Base-by-base conservation (phyloP, 2,329 filamentous ascomycete genomes). In the Orbilia quercus region DNA sequence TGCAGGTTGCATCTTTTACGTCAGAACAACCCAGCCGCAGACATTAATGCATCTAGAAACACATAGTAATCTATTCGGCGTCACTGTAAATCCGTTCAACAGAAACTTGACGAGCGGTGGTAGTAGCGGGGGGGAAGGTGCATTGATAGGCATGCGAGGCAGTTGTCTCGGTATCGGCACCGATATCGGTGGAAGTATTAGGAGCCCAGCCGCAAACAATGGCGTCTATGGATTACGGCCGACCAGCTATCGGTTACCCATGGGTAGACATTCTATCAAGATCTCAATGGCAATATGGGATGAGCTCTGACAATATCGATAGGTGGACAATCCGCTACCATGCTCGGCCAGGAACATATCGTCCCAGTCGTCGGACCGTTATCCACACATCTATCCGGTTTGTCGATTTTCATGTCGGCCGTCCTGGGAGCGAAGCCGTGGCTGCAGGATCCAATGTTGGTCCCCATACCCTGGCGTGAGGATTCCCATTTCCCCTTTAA, bases 51-150 rank as follows among this genome's bases (percentile, higher is more conserved):
- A 85, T 74, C 77, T 85, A 7, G 85, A 86, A 76, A 85, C 83
- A 1, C 81, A 79, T 60, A 84, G 78, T 54, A 85, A 85, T 72
- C 75, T 86, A 18, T 85, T 83, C 65, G 80, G 80, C 1, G 80
- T 82, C 0, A 87, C 85, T 0, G 81, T 83, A 7, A 87, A 87
- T 75, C 85, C 85, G 0, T 82, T 82, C 77, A 86, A 87, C 76
- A 80, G 80, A 0, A 81, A 79, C 1, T 77, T 87, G 22, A 84
- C 84, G 0, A 77, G 81, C 16, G 86, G 86, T 4, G 86, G 85
- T 1, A 84, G 82, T 2, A 85, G 83, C 5, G 86, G 86, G 44
- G 86, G 86, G 47, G 86, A 88, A 79, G 85, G 85, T 1, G 85
- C 86, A 0, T 78, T 87, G 1, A 64, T 86, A 11, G 85, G 82